phyloP scores from a whole-genome alignment of 345 rosid genomes.

The Carallia brachiata region DNA sequence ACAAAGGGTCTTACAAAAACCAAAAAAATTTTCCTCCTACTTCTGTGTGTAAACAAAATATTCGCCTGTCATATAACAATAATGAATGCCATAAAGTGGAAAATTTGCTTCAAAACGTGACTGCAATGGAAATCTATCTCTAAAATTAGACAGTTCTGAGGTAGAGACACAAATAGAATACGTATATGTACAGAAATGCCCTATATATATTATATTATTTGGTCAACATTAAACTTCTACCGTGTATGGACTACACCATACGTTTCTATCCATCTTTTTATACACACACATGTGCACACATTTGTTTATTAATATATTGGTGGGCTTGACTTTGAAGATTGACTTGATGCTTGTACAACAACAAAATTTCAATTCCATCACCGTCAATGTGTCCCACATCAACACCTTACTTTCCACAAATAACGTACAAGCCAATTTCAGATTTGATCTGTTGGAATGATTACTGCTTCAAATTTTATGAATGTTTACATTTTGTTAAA shows the following conservation, averaged over 20 bases:
- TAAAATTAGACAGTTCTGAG: no score
- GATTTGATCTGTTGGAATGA: no score
- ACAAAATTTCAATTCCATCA: conserved; percentile 4
- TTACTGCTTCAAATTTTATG: no score
- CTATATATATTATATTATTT: not conserved
- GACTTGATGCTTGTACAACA: not conserved
- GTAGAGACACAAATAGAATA: not conserved
- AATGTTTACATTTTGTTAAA: no score
- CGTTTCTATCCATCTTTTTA: not conserved
- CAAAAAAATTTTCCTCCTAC: no score
- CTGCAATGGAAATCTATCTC: no score
- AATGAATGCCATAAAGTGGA: not conserved
- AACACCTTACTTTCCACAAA: no score
- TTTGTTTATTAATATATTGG: conserved; percentile 18
- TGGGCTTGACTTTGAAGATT: conserved; percentile 30
- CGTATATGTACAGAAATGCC: no score
- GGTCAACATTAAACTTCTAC: conserved; percentile 11
- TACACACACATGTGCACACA: not conserved
- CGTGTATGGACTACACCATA: not conserved
- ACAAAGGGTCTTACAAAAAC: not conserved
- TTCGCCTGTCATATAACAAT: not conserved
- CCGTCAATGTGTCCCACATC: not conserved
- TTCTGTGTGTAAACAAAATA: no score
- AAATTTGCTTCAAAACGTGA: conserved; percentile 11
- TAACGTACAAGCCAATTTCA: no score